Conservation (phyloP, 441 rosid genomes). For the Erysimum pusillum region DNA sequence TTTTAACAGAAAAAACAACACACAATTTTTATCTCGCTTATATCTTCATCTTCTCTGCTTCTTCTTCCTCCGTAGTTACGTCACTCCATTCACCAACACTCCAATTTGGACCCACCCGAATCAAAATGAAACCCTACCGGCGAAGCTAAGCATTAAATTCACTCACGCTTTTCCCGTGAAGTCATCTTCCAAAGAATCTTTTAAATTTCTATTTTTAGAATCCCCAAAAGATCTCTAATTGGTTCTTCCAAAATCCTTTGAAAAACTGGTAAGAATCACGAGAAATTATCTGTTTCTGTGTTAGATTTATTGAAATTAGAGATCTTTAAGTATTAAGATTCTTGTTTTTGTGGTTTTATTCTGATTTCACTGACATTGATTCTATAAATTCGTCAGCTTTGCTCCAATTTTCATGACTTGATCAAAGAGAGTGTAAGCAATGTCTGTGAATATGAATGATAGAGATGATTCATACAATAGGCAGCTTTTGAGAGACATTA, state of each 20-base stretch:
- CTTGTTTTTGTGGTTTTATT: slow-evolving; percentile 19
- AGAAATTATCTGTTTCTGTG: slow-evolving; percentile 10
- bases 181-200: background rate
- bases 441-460: slow-evolving; percentile 51
- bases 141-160: slow-evolving; percentile 35
- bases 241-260: slow-evolving; percentile 22
- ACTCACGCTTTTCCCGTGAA: slow-evolving; percentile 39
- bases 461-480: slow-evolving; percentile 46
- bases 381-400: slow-evolving; percentile 30
- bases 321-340: background rate
- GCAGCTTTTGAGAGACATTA: slow-evolving; percentile 75
- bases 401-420: slow-evolving; percentile 21
- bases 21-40: background rate
- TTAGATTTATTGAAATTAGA: background rate
- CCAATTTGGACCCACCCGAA: slow-evolving; percentile 42
- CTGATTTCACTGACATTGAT: slow-evolving; percentile 6
- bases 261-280: slow-evolving; percentile 27
- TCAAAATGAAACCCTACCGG: slow-evolving; percentile 42
- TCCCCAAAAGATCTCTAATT: slow-evolving; percentile 23
- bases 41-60: slow-evolving; percentile 8
- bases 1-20: slow-evolving; percentile 22
- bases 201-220: slow-evolving; percentile 22
- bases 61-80: slow-evolving; percentile 40
- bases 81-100: slow-evolving; percentile 36
- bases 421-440: slow-evolving; percentile 45